These are phyloP conservation scores for Paxillus rubicundulus DNA, from an alignment of 768 basidiomycete species.

Conservation along the genomic window DNA sequence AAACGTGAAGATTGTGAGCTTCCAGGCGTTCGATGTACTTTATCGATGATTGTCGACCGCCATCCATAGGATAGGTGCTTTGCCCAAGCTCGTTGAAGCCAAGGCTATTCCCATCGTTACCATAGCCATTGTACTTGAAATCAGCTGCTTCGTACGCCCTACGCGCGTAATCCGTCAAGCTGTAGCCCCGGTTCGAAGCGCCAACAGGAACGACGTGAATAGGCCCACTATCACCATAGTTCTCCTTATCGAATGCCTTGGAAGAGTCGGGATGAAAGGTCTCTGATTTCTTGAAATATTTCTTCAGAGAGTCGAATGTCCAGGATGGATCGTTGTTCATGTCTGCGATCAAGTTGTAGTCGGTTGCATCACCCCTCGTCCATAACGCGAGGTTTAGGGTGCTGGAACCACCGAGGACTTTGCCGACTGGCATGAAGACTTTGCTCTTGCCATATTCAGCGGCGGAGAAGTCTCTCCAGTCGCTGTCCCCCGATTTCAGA, in stretches of 20 bases:
- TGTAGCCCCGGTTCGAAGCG: not conserved
- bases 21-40: not conserved
- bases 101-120: not conserved
- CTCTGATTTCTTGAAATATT: not conserved
- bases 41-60: not conserved
- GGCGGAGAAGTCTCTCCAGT: not conserved
- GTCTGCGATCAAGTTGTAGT: not conserved
- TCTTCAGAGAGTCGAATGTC: not conserved
- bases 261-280: not conserved
- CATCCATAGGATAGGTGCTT: not conserved
- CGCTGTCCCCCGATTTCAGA: not conserved
- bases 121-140: not conserved
- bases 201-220: not conserved
- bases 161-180: not conserved
- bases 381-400: not conserved
- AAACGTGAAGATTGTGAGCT: not conserved
- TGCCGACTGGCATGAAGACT: not conserved
- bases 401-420: not conserved
- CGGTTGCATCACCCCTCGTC: not conserved
- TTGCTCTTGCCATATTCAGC: not conserved
- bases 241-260: not conserved
- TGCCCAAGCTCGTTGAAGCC: not conserved
- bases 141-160: not conserved
- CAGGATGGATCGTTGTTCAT: not conserved
- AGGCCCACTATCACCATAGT: not conserved